Evolutionary conservation across 208 protist species (phyloP).

Genomic region (Trypanosoma avium): DNA sequence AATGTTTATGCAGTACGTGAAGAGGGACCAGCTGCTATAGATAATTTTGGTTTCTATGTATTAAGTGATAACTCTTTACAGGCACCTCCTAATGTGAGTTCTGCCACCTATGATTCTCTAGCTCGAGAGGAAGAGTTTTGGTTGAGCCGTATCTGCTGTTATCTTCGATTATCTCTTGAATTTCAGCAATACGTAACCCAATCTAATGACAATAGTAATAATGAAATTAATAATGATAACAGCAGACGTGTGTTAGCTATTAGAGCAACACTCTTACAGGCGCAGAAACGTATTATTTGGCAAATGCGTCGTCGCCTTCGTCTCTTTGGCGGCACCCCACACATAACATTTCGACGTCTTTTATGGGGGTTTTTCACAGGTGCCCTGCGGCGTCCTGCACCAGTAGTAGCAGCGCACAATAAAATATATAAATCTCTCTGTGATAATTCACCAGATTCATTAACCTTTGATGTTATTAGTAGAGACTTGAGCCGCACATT

Average conservation of each 20-base stretch:
- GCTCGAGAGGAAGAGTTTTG: constrained; percentile 24
- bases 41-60: constrained; percentile 25
- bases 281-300: constrained; percentile 5
- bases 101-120: background rate
- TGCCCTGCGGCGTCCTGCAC: constrained; percentile 28
- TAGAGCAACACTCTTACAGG: constrained; percentile 7
- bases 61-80: background rate
- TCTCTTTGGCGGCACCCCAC: constrained; percentile 19
- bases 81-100: constrained; percentile 5
- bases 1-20: constrained; percentile 10
- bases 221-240: no score
- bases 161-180: constrained; percentile 20
- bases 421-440: constrained; percentile 1
- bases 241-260: background rate
- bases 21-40: constrained; percentile 20
- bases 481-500: constrained; percentile 61
- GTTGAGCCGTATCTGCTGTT: constrained; percentile 21
- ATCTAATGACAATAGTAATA: background rate
- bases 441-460: background rate
- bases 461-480: constrained; percentile 35
- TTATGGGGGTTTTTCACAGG: constrained; percentile 53
- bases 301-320: constrained; percentile 28
- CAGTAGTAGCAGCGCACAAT: constrained; percentile 9
- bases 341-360: constrained; percentile 30
- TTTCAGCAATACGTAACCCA: background rate